Base-by-base conservation (phyloP, 1,139 yeast genomes). In the Yamadazyma atmosphaerica region DNA sequence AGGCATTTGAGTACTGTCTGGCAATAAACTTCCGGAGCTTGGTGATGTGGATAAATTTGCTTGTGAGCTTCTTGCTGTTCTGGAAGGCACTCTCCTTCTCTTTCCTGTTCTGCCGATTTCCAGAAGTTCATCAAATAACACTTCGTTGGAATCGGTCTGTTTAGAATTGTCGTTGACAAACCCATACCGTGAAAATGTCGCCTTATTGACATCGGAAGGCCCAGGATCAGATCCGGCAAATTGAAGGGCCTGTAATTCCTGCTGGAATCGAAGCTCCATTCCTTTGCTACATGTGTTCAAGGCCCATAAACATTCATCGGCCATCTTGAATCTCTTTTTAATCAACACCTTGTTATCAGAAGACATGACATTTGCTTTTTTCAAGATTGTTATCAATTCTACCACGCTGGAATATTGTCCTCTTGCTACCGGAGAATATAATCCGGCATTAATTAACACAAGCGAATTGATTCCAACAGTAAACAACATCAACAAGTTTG, bases 231-330 rank as follows among this genome's bases (percentile, higher is more conserved):
- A 64, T 1, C 85, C 85, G 30, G 74, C 63, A 4, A 50, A 53
- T 10, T 54, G 54, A 35, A 80, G 57, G 2, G 57, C 57, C 3
- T 55, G 51, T 17, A 68, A 55, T 21, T 76, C 66, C 43, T 75
- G 74, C 38, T 65, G 57, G 37, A 78, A 58, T 38, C 80, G 60
- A 40, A 77, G 59, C 12, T 72, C 59, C 34, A 78, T 58, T 46
- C 79, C 69, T 42, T 76, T 75, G 48, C 77, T 79, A 37, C 79
- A 62, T 65, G 74, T 76, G 44, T 78, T 78, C 28, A 81, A 54
- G 1, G 80, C 81, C 87, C 87, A 81, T 21, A 78, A 55, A 51
- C 84, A 78, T 52, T 81, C 86, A 37, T 70, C 67, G 9, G 76
- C 79, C 87, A 81, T 81, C 34, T 68, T 71, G 51, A 74, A 76